Conservation (phyloP, 345 rosid species). For the Salix udensis region DNA sequence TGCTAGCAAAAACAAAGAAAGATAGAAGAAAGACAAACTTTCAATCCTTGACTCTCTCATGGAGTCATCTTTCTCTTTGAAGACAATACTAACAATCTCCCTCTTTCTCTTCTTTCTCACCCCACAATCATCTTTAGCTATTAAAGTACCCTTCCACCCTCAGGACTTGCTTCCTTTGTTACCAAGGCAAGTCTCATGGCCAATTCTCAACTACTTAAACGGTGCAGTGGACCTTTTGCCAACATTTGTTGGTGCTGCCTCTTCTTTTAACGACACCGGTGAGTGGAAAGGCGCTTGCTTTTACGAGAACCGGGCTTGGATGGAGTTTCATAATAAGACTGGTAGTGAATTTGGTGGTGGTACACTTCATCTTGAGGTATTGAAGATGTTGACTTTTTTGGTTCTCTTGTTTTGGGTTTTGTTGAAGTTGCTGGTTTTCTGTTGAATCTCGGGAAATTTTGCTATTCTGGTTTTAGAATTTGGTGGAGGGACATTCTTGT, state of each 20-base stretch:
- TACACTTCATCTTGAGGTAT: conserved; percentile 79
- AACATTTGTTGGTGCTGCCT: conserved; percentile 72
- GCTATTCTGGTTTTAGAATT: not conserved
- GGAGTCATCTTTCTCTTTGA: conserved; percentile 1
- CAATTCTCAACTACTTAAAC: conserved; percentile 57
- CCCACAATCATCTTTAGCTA: conserved; percentile 7
- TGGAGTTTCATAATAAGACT: conserved; percentile 81
- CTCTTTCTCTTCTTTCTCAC: conserved; percentile 6
- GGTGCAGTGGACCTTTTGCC: conserved; percentile 75
- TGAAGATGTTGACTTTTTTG: not conserved
- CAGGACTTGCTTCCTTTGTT: conserved; percentile 67
- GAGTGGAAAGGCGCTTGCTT: conserved; percentile 97
- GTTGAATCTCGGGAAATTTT: not conserved
- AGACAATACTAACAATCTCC: not conserved
- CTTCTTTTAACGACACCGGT: conserved; percentile 38
- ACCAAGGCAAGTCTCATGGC: conserved; percentile 78
- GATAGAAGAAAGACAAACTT: not conserved
- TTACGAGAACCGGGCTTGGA: conserved; percentile 67
- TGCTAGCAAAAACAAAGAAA: not conserved
- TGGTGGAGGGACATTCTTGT: not conserved
- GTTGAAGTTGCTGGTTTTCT: not conserved
- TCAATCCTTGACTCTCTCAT: conserved; percentile 9
- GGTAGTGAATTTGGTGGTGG: conserved; percentile 86
- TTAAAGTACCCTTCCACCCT: conserved; percentile 56
- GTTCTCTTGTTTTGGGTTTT: not conserved